These are phyloP conservation scores for Hypoxylon sp. DNA, from an alignment of 2,329 filamentous ascomycete genomes.

Conservation along the genomic window DNA sequence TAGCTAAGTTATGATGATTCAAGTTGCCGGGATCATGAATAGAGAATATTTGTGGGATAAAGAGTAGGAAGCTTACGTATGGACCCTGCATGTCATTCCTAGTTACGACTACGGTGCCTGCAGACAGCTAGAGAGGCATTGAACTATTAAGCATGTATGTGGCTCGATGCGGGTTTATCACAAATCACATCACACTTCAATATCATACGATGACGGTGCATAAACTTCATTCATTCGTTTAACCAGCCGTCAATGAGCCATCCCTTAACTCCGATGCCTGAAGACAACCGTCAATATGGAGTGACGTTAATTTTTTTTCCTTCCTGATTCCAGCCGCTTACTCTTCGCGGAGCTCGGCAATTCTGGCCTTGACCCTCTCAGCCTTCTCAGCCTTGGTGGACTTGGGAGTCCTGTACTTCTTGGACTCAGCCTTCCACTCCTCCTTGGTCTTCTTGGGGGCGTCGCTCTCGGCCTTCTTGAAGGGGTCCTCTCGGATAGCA, in stretches of 20 bases:
- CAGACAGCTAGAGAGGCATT: not conserved
- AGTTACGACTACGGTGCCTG: not conserved
- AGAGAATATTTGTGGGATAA: not conserved
- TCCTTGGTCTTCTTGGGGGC: slow-evolving; percentile 96
- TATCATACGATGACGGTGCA: slow-evolving; percentile 41
- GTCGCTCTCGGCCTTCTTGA: slow-evolving; percentile 86
- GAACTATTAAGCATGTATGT: not conserved
- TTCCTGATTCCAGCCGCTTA: slow-evolving; percentile 53
- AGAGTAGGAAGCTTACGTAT: not conserved
- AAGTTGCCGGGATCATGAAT: no score
- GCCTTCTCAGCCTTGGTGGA: slow-evolving; percentile 87
- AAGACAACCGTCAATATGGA: slow-evolving; percentile 53
- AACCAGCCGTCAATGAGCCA: slow-evolving; percentile 49
- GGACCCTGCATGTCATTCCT: not conserved
- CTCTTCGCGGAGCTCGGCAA: slow-evolving; percentile 80
- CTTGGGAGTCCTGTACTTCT: slow-evolving; percentile 87
- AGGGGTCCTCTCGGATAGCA: slow-evolving; percentile 97
- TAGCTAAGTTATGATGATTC: no score
- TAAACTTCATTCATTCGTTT: slow-evolving; percentile 54
- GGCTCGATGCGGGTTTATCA: not conserved
- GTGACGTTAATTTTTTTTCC: slow-evolving; percentile 44
- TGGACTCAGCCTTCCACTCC: slow-evolving; percentile 94
- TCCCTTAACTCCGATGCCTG: slow-evolving; percentile 54
- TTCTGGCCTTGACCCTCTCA: slow-evolving; percentile 89
- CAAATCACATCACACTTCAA: slow-evolving; percentile 20